Evolutionary conservation across 2,329 filamentous ascomycete species (phyloP).

Genomic region (Colletotrichum falcatum): DNA sequence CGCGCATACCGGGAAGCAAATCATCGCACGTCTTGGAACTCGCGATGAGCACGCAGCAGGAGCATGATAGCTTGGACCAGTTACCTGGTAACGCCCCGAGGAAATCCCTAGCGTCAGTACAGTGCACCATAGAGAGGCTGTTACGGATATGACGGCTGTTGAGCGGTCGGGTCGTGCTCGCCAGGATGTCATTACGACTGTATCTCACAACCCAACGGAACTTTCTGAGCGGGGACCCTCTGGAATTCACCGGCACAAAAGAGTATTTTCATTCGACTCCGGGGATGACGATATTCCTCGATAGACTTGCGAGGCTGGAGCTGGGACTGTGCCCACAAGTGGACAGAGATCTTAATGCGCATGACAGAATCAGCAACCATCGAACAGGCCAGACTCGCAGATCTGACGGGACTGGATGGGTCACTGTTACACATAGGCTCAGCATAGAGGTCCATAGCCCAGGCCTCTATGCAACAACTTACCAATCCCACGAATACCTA

Average conservation of each 20-base stretch:
- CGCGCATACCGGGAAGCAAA: background rate
- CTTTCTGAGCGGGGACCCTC: too few species aligned
- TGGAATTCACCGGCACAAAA: slow-evolving; percentile 36
- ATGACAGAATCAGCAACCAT: too few species aligned
- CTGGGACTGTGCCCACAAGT: background rate
- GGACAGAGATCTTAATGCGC: background rate
- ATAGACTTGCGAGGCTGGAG: background rate
- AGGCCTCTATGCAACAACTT: background rate
- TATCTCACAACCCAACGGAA: background rate
- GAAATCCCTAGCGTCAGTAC: background rate
- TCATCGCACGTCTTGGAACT: background rate
- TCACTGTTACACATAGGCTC: background rate
- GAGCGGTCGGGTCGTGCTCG: background rate
- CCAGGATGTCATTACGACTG: slow-evolving; percentile 3
- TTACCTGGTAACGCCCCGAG: background rate
- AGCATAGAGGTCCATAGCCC: background rate
- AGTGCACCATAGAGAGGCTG: background rate
- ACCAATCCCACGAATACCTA: background rate
- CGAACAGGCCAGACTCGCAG: background rate
- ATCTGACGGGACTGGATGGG: background rate
- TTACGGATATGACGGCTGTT: background rate
- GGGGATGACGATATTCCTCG: slow-evolving; percentile 44
- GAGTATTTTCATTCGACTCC: slow-evolving; percentile 48
- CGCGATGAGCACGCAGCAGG: background rate
- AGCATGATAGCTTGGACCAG: background rate